Evolutionary conservation across 1,139 yeast genomes (phyloP).

Genomic region (Kodamaea arcana): DNA sequence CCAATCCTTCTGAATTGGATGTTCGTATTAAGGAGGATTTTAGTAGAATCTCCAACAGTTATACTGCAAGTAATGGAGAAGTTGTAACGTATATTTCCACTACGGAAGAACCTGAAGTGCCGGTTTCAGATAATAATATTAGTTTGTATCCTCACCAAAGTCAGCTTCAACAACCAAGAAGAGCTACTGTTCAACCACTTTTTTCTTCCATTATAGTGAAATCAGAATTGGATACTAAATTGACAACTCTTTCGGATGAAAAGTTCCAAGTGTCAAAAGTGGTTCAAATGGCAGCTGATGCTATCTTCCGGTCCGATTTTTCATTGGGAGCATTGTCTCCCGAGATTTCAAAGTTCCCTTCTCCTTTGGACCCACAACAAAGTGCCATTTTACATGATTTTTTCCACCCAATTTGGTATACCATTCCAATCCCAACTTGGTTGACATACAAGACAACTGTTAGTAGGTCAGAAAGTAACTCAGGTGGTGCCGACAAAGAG

Average conservation of each 20-base stretch:
- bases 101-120: slow-evolving; percentile 24
- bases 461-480: slow-evolving; percentile 10
- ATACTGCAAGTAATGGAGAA: slow-evolving; percentile 61
- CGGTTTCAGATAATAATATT: slow-evolving; percentile 13
- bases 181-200: slow-evolving; percentile 50
- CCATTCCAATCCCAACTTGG: slow-evolving; percentile 82
- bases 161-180: slow-evolving; percentile 21
- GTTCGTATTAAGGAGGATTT: slow-evolving; percentile 50
- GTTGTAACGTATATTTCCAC: slow-evolving; percentile 41
- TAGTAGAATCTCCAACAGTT: slow-evolving; percentile 58
- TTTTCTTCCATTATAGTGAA: slow-evolving; percentile 64
- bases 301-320: slow-evolving; percentile 23
- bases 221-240: slow-evolving; percentile 65
- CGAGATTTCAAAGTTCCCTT: slow-evolving; percentile 47
- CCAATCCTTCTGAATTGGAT: slow-evolving; percentile 26
- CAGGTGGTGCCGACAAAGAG: slow-evolving; percentile 1
- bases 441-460: slow-evolving; percentile 45
- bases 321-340: slow-evolving; percentile 52
- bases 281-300: slow-evolving; percentile 43
- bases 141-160: slow-evolving; percentile 14
- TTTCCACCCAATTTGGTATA: slow-evolving; percentile 84
- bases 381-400: slow-evolving; percentile 67
- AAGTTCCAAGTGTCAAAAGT: slow-evolving; percentile 51
- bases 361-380: slow-evolving; percentile 57
- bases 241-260: slow-evolving; percentile 55